Evolutionary conservation across 2,329 filamentous ascomycete genomes (phyloP).

Genomic region (Trichoderma asperellum): DNA sequence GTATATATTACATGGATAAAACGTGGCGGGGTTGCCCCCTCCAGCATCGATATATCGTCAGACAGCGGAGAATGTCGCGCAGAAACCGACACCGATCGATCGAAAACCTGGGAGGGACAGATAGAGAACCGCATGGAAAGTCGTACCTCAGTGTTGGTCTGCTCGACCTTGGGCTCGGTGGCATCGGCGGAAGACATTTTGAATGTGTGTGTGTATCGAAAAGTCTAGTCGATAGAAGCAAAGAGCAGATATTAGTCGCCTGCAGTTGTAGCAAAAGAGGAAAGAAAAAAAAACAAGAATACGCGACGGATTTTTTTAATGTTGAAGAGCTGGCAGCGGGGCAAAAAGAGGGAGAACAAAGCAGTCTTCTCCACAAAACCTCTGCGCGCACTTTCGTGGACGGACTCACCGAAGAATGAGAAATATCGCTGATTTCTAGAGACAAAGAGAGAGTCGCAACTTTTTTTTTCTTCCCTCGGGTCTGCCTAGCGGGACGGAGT

Average conservation of each 20-base stretch:
- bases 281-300: neutral
- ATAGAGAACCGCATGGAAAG: neutral
- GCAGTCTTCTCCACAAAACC: neutral
- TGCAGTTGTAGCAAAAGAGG: neutral
- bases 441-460: neutral
- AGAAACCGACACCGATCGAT: neutral
- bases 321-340: neutral
- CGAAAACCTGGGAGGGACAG: neutral
- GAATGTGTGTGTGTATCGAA: conserved; percentile 28
- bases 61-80: neutral
- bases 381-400: neutral
- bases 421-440: neutral
- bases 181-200: conserved; percentile 56
- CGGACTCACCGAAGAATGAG: neutral
- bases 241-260: conserved; percentile 12
- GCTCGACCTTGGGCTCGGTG: conserved; percentile 60
- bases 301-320: neutral
- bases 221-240: neutral
- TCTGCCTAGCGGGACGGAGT: conserved; percentile 11
- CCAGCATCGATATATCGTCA: neutral
- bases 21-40: neutral
- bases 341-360: neutral
- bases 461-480: neutral
- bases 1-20: neutral
- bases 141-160: conserved; percentile 40